Base-by-base conservation (phyloP, 1,284 basidiomycete species). In the Ustilago crameri region DNA sequence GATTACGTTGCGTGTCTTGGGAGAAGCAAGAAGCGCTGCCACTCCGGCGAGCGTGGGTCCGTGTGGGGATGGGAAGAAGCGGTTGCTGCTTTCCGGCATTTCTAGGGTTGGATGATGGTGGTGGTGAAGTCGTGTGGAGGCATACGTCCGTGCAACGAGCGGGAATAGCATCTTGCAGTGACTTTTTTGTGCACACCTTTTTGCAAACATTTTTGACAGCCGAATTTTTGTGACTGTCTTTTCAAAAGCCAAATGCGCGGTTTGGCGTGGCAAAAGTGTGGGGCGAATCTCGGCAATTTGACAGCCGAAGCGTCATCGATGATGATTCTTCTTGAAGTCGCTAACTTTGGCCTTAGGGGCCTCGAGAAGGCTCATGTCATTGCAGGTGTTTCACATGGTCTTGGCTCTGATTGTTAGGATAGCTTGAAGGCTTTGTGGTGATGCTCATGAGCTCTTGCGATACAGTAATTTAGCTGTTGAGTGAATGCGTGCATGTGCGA, bases 1-100 rank as follows among this genome's bases (percentile, higher is more conserved):
- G 47, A 87, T 81, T 17, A 88, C 81, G 42, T 85, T 85, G 41
- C 54, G 51, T 3, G 64, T 67, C 20, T 56, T 60, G 24, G 63
- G 56, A 5, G 30, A 15, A 27, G 67, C 35, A 37, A 74, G 60
- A 9, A 74, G 42, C 3, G 62, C 38, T 8, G 72, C 72, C 23
- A 70, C 67, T 17, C 63, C 63, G 15, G 61, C 53, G 17, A 74
- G 53, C 5, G 72, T 61, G 10, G 72, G 53, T 12, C 66, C 72
- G 32, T 64, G 62, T 23, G 44, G 51, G 24, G 55, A 38, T 4
- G 61, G 58, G 34, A 71, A 71, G 62, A 62, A 71, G n/a, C 27
- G 32, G 17, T n/a, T 35, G 49, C 35, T 32, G 48, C 34, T 50
- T 17, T 50, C 37, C 5, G 54, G 24, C 54, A 54, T 57, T 2